Conservation (phyloP, 805 yeast genomes). For the Candida methanosorbosa region DNA sequence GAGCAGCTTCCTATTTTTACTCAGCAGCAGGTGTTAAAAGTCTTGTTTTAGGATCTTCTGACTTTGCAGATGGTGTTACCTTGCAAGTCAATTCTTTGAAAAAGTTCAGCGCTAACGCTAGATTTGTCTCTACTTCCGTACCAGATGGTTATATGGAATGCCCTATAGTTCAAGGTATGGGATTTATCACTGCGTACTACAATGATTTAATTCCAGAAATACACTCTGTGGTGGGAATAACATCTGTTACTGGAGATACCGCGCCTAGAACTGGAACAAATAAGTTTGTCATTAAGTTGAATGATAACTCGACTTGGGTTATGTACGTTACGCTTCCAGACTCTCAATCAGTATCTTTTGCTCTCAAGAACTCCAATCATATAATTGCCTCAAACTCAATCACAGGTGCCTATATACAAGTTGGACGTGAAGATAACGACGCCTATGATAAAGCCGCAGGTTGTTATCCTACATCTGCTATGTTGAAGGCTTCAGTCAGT, state of each 20-base stretch:
- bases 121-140: constrained; percentile 5
- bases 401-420: constrained; percentile 48
- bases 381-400: constrained; percentile 35
- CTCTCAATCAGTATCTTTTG: constrained; percentile 24
- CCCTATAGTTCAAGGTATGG: constrained; percentile 79
- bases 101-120: constrained; percentile 14
- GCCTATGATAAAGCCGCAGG: constrained; percentile 60
- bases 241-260: constrained; percentile 32
- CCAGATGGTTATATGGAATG: constrained; percentile 32
- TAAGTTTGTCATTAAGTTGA: constrained; percentile 46
- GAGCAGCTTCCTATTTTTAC: constrained; percentile 45
- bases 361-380: constrained; percentile 16
- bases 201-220: constrained; percentile 44
- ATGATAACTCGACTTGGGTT: constrained; percentile 51
- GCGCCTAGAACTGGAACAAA: constrained; percentile 33
- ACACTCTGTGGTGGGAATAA: constrained; percentile 52
- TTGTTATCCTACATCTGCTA: constrained; percentile 41
- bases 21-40: constrained; percentile 54
- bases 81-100: constrained; percentile 9
- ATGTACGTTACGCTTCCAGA: constrained; percentile 47
- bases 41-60: constrained; percentile 37
- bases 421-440: constrained; percentile 40
- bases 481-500: constrained; percentile 32
- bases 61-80: constrained; percentile 20
- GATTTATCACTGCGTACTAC: constrained; percentile 62